Base-by-base conservation (phyloP, 352 stramenopile genomes). In the Pythium coloratum region DNA sequence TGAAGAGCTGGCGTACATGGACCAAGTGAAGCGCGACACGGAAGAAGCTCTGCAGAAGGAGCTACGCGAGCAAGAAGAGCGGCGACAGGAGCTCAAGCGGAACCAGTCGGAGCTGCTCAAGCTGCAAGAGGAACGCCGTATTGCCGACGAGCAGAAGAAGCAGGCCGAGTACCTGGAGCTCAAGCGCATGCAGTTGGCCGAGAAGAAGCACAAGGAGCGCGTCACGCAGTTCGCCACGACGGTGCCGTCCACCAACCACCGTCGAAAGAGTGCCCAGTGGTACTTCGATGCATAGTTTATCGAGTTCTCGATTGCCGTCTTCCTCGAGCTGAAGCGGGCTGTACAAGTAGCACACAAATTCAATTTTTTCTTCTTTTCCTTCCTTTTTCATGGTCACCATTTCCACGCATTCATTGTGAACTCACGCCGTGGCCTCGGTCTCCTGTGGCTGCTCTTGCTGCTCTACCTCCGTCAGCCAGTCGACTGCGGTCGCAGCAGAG, bases 11-110 rank as follows among this genome's bases (percentile, higher is more conserved):
- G 74, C 69, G 3, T 89, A 84, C 64, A 89, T 91, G 86, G 75
- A 84, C 34, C 71, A 84, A 44, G 34, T 94, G 36, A 80, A 85
- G 66, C 82, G 77, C 16, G 81, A 91, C 36, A 77, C 78, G 20
- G 86, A 94, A 53, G 86, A 94, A 62, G 86, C 82, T 24, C 60
- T 94, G 47, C 86, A 91, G 30, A 89, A 90, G 55, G 86, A 94
- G 61, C 65, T 92, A 18, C 79, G 81, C n/a, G 81, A 91, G 33
- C 86, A 94, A 59, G 84, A 91, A 34, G 78, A 88, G 60, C 76
- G 81, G 18, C 78, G 74, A 8, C 36, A 76, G 20, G 81, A 91
- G 50, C 76, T 90, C 20, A 92, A 92, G 62, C 77, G 78, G 13
- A 86, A 82, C 18, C 84, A 94, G 58, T 79, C 72, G 2, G 82